Base-by-base conservation (phyloP, 768 basidiomycete genomes). In the Cubamyces lactineus region DNA sequence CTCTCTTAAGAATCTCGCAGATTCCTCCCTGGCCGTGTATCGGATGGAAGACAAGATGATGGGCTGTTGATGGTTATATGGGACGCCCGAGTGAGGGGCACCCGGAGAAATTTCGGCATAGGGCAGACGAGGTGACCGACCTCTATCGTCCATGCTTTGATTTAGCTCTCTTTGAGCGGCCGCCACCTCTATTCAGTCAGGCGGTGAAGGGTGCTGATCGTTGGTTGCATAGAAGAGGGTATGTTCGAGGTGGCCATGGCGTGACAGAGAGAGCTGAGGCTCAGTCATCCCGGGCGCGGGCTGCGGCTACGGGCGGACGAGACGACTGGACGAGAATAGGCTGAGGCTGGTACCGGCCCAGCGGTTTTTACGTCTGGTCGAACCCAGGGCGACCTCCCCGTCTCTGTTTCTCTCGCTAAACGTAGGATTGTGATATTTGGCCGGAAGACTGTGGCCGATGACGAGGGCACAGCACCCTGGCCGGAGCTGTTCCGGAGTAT, bases 401-500 rank as follows among this genome's bases (percentile, higher is more conserved):
- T 40, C 16, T 15, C 5, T 53, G 9, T 13, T 58, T n/a, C 48
- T 19, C 40, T 42, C 39, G 47, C 21, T 13, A 38, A 7, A n/a
- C 21, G n/a, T 55, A 26, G 42, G 42, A 38, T 38, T 19, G 3
- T 21, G 40, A 16, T n/a, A 17, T 24, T 8, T 15, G 34, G 12
- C n/a, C 46, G 30, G 39, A 12, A 16, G 28, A 26, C 48, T 15
- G 23, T 49, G n/a, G 49, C 26, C 28, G 57, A 34, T 23, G 39
- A 49, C 41, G 48, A 47, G 30, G 5, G 40, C 38, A 19, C 5
- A 42, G 46, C 28, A 13, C 12, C 3, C 17, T 39, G 41, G 26
- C 26, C 62, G 62, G 62, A 54, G 42, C 53, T 59, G 62, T 17
- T 24, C 62, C 62, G 62, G 62, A 64, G 62, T 55, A 53, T 51